phyloP scores from a whole-genome alignment of 331 rosid genomes.

The Pyracantha coccinea region DNA sequence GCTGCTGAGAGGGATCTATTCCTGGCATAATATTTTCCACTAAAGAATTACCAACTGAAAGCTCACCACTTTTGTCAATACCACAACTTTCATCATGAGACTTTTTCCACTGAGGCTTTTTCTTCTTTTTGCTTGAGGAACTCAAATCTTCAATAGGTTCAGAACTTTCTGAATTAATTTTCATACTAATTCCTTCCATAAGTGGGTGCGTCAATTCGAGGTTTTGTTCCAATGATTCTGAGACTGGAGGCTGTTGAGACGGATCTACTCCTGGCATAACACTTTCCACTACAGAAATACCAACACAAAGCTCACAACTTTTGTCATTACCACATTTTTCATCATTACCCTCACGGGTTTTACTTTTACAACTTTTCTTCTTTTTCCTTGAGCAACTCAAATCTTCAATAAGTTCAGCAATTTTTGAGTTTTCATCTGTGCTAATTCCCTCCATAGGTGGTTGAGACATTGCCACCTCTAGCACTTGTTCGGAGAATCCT shows the following conservation, averaged over 20 bases:
- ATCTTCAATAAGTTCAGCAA: conserved; percentile 16
- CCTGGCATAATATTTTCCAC: conserved; percentile 11
- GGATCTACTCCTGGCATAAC: background rate
- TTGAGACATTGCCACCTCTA: background rate
- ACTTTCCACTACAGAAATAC: background rate
- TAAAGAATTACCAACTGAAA: background rate
- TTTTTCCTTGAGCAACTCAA: conserved; percentile 4
- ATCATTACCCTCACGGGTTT: conserved; percentile 10
- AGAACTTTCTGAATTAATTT: conserved; percentile 15
- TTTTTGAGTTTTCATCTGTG: conserved; percentile 8
- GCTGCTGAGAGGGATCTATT: conserved; percentile 10
- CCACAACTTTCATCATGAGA: background rate
- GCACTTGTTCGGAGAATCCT: background rate
- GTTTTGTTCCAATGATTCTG: background rate
- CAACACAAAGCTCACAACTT: background rate
- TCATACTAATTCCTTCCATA: conserved; percentile 2
- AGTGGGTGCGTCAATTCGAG: background rate
- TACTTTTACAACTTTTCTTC: conserved; percentile 12
- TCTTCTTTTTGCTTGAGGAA: conserved; percentile 6
- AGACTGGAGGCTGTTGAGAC: background rate
- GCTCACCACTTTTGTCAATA: background rate
- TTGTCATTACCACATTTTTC: background rate
- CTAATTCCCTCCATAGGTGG: conserved; percentile 7
- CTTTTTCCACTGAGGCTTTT: conserved; percentile 14
- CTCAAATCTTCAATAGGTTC: conserved; percentile 14